Evolutionary conservation across 352 stramenopile genomes (phyloP).

Genomic region (Vaucheria bursata): DNA sequence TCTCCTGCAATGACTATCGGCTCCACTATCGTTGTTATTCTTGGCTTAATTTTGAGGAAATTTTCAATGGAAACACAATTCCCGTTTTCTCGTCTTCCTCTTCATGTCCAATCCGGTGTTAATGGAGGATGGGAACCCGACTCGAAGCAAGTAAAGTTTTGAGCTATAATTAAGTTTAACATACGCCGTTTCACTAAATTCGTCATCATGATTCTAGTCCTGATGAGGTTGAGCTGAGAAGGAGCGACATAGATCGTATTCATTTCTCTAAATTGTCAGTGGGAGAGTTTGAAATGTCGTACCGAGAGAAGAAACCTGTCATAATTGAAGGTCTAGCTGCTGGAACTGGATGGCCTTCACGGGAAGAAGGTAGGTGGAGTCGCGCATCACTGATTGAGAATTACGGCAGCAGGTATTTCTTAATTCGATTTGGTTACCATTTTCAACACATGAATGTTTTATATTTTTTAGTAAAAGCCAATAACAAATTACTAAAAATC

Average conservation of each 20-base stretch:
- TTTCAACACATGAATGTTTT: neutral
- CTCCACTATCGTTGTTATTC: too few relatives aligned
- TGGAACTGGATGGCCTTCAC: conserved; percentile 18
- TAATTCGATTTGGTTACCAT: neutral
- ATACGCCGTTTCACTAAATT: too few relatives aligned
- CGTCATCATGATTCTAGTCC: too few relatives aligned
- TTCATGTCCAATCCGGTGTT: too few relatives aligned
- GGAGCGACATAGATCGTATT: conserved; percentile 26
- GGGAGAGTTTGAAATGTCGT: conserved; percentile 9
- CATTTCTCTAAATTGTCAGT: conserved; percentile 22
- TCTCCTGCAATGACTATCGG: too few relatives aligned
- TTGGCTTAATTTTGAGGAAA: too few relatives aligned
- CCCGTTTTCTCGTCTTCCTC: too few relatives aligned
- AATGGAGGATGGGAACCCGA: too few relatives aligned
- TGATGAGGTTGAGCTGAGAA: neutral
- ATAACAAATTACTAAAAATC: neutral
- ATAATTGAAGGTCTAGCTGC: conserved; percentile 19
- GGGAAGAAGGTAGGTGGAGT: conserved; percentile 10
- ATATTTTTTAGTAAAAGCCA: neutral
- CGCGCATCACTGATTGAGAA: conserved; percentile 11
- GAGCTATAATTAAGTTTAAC: too few relatives aligned
- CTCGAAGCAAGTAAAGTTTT: too few relatives aligned
- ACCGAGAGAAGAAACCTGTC: conserved; percentile 15
- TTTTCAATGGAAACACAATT: too few relatives aligned
- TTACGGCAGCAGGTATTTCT: neutral